Conservation (phyloP, 805 yeast genomes). For the Yarrowia porcina region DNA sequence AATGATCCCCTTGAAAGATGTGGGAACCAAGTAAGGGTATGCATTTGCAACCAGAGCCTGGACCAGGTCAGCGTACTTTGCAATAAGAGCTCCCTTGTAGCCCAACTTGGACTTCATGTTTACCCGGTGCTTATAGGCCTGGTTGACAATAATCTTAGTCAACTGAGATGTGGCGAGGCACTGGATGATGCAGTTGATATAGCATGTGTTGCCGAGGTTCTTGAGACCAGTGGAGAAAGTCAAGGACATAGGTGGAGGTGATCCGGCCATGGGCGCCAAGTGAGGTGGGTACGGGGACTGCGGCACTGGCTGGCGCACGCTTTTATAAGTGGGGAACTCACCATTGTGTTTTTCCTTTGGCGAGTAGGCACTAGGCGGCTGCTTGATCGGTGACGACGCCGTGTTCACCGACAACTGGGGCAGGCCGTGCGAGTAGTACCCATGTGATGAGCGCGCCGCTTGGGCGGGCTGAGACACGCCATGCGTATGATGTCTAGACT, state of each 20-base stretch:
- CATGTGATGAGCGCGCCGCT: conserved; percentile 4
- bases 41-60: conserved; percentile 51
- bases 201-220: conserved; percentile 88
- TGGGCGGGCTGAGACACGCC: conserved; percentile 22
- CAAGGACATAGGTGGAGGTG: conserved; percentile 27
- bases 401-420: conserved; percentile 16
- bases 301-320: not conserved
- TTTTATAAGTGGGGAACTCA: conserved; percentile 6
- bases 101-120: conserved; percentile 74
- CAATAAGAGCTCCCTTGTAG: conserved; percentile 73
- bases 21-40: conserved; percentile 54
- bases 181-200: conserved; percentile 88
- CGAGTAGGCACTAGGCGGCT: conserved; percentile 20
- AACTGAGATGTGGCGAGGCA: conserved; percentile 70
- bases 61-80: conserved; percentile 59
- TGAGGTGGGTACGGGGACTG: conserved; percentile 20
- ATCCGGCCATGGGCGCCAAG: conserved; percentile 13
- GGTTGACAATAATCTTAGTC: conserved; percentile 57
- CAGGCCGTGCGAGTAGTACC: conserved; percentile 19
- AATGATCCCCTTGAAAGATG: conserved; percentile 59
- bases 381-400: conserved; percentile 16
- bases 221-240: conserved; percentile 64
- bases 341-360: conserved; percentile 3
- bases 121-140: conserved; percentile 61
- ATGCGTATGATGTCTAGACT: conserved; percentile 13